Base-by-base conservation (phyloP, 306 rosid genomes). In the Echinosophora koreensis region DNA sequence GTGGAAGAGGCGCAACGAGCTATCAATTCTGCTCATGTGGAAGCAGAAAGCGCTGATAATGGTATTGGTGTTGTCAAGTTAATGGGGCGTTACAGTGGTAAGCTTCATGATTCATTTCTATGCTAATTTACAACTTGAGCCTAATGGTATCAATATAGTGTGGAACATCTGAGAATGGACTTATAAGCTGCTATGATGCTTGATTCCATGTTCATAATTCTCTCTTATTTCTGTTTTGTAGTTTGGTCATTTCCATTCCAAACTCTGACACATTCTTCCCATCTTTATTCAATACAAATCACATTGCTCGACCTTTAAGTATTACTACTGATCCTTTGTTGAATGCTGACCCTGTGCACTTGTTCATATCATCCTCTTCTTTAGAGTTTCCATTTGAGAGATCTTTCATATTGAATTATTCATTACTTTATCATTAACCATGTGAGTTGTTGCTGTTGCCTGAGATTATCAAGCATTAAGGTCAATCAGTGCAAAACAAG, bases 31-130 rank as follows among this genome's bases (percentile, higher is more conserved):
- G 96, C 91, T 1, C 96, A 89, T 37, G 90, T 91, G 54, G 96
- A 91, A 80, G 77, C 96, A 8, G 91, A 86, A 78, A 91, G 97
- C 54, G 2, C 83, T 46, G 97, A 91, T 76, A 89, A 91, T 83
- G 82, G 92, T 47, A 83, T 89, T 49, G 97, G 97, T 1, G 67
- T 91, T 34, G 92, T 91, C 67, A 91, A 91, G 85, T 74, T 91
- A 84, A 91, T 91, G 97, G 82, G 85, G 57, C 93, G 93, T 81
- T 35, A 76, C 15, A 91, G 93, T 74, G 97, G 97, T 91, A 83
- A 76, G 84, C 81, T 79, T 70, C 61, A 57, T 22, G 22, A 22
- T 41, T 49, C 58, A 67, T 79, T 54, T n/a, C 18, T 61, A 16
- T 52, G 59, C 17, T 17, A 66, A 46, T 58, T 47, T 66, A 32